Conservation (phyloP, 495 filamentous ascomycete species). For the Polyplosphaeria fusca region DNA sequence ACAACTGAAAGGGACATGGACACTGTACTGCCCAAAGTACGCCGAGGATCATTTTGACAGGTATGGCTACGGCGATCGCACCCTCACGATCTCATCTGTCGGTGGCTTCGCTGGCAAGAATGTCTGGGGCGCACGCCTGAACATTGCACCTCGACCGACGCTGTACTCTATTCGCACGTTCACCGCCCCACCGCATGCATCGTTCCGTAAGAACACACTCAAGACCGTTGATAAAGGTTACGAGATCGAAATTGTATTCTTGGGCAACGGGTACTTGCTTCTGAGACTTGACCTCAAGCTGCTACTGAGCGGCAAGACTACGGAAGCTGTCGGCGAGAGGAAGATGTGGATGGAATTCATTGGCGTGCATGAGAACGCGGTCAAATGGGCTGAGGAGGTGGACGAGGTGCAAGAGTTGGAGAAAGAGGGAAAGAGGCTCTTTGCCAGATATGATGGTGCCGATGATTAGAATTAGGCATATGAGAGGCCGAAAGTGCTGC, state of each 20-base stretch:
- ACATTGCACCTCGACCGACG: slow-evolving; percentile 18
- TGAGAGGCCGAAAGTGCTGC: no score
- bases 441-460: slow-evolving; percentile 3
- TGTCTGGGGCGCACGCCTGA: slow-evolving; percentile 12
- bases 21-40: slow-evolving; percentile 26
- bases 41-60: slow-evolving; percentile 14
- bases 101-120: slow-evolving; percentile 7
- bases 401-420: slow-evolving; percentile 7
- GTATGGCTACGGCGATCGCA: slow-evolving; percentile 20
- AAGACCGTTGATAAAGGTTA: slow-evolving; percentile 14
- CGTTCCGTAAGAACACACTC: slow-evolving; percentile 14
- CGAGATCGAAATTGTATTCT: slow-evolving; percentile 16
- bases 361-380: slow-evolving; percentile 21
- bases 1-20: slow-evolving; percentile 13
- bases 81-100: slow-evolving; percentile 9
- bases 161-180: slow-evolving; percentile 7
- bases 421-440: slow-evolving; percentile 8
- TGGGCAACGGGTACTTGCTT: slow-evolving; percentile 25
- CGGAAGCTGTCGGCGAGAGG: slow-evolving; percentile 11
- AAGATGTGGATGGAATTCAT: slow-evolving; percentile 20
- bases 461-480: no score
- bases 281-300: slow-evolving; percentile 20
- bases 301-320: slow-evolving; percentile 20
- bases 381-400: slow-evolving; percentile 16
- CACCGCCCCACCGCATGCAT: slow-evolving; percentile 20